A percentile compares a stretch with the other conserved stretches of the same genome.
Evolutionary conservation across 2,329 filamentous ascomycete genomes (phyloP).

Genomic region (Hymenoscyphus linearis): DNA sequence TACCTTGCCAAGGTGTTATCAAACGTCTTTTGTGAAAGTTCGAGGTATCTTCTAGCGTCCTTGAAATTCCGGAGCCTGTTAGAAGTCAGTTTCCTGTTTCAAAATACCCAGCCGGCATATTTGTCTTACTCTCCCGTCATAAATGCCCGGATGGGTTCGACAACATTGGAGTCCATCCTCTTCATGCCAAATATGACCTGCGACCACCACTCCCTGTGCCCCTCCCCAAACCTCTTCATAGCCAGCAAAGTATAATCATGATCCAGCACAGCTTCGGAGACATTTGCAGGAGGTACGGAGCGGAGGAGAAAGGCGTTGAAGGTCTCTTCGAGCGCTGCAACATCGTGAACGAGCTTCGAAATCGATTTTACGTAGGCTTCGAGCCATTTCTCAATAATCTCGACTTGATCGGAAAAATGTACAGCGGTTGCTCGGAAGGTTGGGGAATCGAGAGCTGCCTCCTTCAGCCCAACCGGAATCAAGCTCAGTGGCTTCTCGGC

Average conservation of each 20-base stretch:
- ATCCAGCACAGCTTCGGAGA: conserved; percentile 82
- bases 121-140: conserved; percentile 57
- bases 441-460: conserved; percentile 93
- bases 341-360: conserved; percentile 56
- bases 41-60: conserved; percentile 70
- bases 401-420: conserved; percentile 89
- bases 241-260: conserved; percentile 92
- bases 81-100: conserved; percentile 2
- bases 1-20: conserved; percentile 80
- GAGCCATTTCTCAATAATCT: conserved; percentile 88
- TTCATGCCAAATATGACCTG: conserved; percentile 68
- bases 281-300: conserved; percentile 64
- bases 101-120: not conserved
- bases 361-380: conserved; percentile 62
- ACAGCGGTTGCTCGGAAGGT: conserved; percentile 84
- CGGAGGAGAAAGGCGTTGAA: conserved; percentile 73
- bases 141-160: conserved; percentile 78
- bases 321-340: conserved; percentile 70
- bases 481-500: conserved; percentile 26
- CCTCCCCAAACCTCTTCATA: conserved; percentile 78
- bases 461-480: conserved; percentile 76
- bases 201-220: conserved; percentile 82
- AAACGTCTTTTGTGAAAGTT: conserved; percentile 76
- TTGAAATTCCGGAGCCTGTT: conserved; percentile 68
- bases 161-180: conserved; percentile 68